Evolutionary conservation across 768 basidiomycete species (phyloP), one percentile per base, ranked within the genome.

Genomic region (Omphalotus guepiniiformis): DNA sequence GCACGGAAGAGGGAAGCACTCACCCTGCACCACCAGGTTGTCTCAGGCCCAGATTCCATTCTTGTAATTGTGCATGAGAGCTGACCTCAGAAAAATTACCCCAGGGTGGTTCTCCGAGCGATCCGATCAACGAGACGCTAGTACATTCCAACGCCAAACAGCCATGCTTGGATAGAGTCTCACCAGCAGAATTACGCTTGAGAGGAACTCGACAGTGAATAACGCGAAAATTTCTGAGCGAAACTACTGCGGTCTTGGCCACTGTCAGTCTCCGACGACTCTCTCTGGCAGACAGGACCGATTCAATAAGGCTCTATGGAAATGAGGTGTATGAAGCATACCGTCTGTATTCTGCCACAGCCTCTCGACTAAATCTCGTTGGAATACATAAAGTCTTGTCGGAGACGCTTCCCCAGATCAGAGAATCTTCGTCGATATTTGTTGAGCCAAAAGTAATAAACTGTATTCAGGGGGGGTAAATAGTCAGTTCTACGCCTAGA

Each of bases 11-110:
- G 6, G 6, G 5, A 32, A n/a, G 18, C n/a, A 47, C 46, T 27
- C 38, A 47, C 46, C 34, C 46, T 25, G 16, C 23, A 25, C 46
- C 46, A 12, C 46, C 46, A 39, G 15, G n/a, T 15, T 37, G 16
- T 21, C 38, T 38, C 26, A 47, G 22, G 27, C 37, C 46, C 1
- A 22, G 4, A 6, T 15, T 29, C 25, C 37, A 47, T 28, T 47
- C 27, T 18, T 6, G 7, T 21, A 47, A 21, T 1, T 39, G 34
- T 6, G 9, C 25, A 19, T 27, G 4, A 2, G 23, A 22, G 25
- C 22, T 38, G 25, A 47, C 15, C 6, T 18, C 26, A 6, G 13
- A n/a, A 25, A 36, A 34, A 26, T 21, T 38, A 3, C 23, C 45
- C n/a, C 36, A 23, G 3, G n/a, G 36, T 9, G 46, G 46, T 19